phyloP scores from a whole-genome alignment of 2,329 filamentous ascomycete species.

The Claviceps cyperi region DNA sequence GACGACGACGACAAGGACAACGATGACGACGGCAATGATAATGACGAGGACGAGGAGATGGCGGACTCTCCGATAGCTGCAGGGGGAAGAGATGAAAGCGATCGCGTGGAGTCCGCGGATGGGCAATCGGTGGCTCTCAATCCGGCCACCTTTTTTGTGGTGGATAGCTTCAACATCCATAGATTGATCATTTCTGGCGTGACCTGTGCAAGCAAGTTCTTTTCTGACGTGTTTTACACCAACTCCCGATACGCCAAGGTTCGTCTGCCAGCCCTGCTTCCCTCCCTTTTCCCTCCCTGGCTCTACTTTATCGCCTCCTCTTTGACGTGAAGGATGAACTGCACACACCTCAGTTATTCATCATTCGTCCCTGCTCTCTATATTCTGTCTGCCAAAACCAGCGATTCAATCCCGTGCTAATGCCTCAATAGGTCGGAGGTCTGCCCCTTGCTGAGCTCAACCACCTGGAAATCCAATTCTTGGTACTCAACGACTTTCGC shows the following conservation, averaged over 20 bases:
- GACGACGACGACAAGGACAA: slow-evolving; percentile 31
- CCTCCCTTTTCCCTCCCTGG: not conserved
- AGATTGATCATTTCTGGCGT: slow-evolving; percentile 91
- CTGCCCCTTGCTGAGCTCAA: slow-evolving; percentile 86
- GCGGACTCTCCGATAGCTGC: slow-evolving; percentile 14
- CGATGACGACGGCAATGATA: slow-evolving; percentile 33
- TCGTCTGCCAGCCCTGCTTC: slow-evolving; percentile 16
- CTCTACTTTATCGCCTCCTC: not conserved
- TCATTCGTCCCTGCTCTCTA: no score
- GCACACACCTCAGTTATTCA: no score
- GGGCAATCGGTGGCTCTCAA: slow-evolving; percentile 12
- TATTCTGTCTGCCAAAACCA: no score
- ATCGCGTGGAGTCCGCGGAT: slow-evolving; percentile 10
- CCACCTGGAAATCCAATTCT: slow-evolving; percentile 88
- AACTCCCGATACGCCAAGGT: slow-evolving; percentile 99
- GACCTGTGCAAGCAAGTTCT: slow-evolving; percentile 98
- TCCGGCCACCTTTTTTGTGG: slow-evolving; percentile 61
- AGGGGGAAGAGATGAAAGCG: slow-evolving; percentile 10
- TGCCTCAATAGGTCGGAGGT: slow-evolving; percentile 62
- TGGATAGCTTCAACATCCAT: slow-evolving; percentile 98
- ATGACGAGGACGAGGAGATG: slow-evolving; percentile 27
- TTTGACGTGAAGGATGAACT: no score
- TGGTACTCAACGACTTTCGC: slow-evolving; percentile 90
- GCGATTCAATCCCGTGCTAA: not conserved
- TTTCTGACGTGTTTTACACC: slow-evolving; percentile 96